Conservation (phyloP, 2,329 filamentous ascomycete genomes). For the Fonsecaea monophora region DNA sequence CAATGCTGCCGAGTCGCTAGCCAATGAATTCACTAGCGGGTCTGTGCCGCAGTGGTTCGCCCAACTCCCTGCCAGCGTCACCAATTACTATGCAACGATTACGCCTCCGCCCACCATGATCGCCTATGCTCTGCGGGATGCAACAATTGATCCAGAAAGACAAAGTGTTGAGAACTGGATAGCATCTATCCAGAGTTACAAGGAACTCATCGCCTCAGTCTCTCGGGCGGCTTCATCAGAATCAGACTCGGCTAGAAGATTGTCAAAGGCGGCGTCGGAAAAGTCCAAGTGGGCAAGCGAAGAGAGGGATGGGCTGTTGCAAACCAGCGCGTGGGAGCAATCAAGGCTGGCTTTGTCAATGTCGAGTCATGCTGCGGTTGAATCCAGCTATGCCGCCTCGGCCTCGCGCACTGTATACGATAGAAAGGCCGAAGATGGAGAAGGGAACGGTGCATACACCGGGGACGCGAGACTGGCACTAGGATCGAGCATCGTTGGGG, state of each 20-base stretch:
- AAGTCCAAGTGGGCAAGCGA: slow-evolving; percentile 18
- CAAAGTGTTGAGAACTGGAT: slow-evolving; percentile 20
- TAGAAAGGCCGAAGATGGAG: neutral
- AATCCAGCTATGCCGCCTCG: slow-evolving; percentile 20
- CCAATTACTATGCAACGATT: slow-evolving; percentile 30
- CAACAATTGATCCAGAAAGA: slow-evolving; percentile 6
- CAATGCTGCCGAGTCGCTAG: slow-evolving; percentile 19
- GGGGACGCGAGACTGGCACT: slow-evolving; percentile 7
- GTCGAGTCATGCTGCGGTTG: slow-evolving; percentile 6
- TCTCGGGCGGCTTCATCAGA: slow-evolving; percentile 1
- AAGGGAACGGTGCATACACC: slow-evolving; percentile 1
- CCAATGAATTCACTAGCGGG: slow-evolving; percentile 24
- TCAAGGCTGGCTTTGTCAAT: slow-evolving; percentile 9
- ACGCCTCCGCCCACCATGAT: slow-evolving; percentile 20
- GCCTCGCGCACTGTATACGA: slow-evolving; percentile 15
- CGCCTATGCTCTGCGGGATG: neutral
- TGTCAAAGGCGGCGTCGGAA: slow-evolving; percentile 14
- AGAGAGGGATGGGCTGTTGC: neutral
- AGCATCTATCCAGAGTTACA: slow-evolving; percentile 16
- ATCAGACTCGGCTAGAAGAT: slow-evolving; percentile 15
- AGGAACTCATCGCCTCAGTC: slow-evolving; percentile 8
- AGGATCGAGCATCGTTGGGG: slow-evolving; percentile 19
- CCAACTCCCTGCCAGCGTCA: slow-evolving; percentile 17
- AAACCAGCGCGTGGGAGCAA: slow-evolving; percentile 12
- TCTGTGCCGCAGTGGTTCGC: slow-evolving; percentile 21